These are phyloP conservation scores for Ajuga chamaepitys DNA, from an alignment of 257 asterid genomes.

Conservation along the genomic window DNA sequence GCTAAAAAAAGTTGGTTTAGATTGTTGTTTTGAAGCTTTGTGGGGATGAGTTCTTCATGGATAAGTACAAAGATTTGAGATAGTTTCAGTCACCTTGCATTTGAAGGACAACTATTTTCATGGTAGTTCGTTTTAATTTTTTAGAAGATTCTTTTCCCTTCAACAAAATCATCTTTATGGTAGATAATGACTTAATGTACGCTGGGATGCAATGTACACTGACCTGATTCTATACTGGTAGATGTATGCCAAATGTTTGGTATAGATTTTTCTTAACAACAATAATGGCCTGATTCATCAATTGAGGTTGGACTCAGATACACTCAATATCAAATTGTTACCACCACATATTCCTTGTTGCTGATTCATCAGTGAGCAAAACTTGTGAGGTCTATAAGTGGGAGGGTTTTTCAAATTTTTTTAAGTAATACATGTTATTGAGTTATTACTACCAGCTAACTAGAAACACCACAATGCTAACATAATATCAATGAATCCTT, in stretches of 20 bases:
- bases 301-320: background rate
- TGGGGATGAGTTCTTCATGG: background rate
- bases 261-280: slow-evolving; percentile 1
- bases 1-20: background rate
- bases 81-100: background rate
- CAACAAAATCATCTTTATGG: background rate
- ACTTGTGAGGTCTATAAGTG: background rate
- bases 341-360: background rate
- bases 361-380: background rate
- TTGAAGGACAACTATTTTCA: background rate
- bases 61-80: background rate
- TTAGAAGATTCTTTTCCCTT: background rate
- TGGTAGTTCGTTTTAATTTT: background rate
- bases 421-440: background rate
- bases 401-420: background rate
- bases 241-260: background rate
- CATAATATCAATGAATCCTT: background rate
- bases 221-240: background rate
- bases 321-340: background rate
- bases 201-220: background rate
- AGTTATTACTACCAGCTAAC: background rate
- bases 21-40: background rate
- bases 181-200: background rate
- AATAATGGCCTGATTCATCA: background rate
- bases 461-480: background rate